Evolutionary conservation across 75 land plant species (phyloP).

Genomic region (Isoetes taiwanensis): DNA sequence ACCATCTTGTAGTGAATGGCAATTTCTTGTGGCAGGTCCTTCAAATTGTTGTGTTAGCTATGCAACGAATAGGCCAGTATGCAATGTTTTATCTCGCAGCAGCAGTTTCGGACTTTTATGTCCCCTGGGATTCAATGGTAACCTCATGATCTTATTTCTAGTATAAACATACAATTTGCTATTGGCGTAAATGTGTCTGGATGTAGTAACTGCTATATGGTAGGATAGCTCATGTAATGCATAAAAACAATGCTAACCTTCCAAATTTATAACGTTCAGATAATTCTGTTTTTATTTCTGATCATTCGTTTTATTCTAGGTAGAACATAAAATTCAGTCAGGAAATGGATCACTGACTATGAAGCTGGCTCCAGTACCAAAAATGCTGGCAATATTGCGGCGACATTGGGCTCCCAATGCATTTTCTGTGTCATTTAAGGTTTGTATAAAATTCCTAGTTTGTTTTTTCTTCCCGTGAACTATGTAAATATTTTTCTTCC

Average conservation of each 20-base stretch:
- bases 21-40: too few relatives aligned
- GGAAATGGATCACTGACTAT: slow-evolving; percentile 65
- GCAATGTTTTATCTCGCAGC: slow-evolving; percentile 95
- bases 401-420: slow-evolving; percentile 70
- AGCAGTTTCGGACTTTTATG: slow-evolving; percentile 94
- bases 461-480: neutral
- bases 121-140: slow-evolving; percentile 94
- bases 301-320: too few relatives aligned
- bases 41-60: slow-evolving; percentile 39
- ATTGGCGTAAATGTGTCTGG: too few relatives aligned
- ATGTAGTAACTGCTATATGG: too few relatives aligned
- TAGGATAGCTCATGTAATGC: too few relatives aligned
- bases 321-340: slow-evolving; percentile 89
- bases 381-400: slow-evolving; percentile 73
- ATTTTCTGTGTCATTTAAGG: slow-evolving; percentile 90
- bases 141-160: too few relatives aligned
- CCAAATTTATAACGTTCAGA: too few relatives aligned
- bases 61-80: slow-evolving; percentile 30
- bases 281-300: too few relatives aligned
- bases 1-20: too few relatives aligned
- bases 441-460: slow-evolving; percentile 8
- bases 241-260: too few relatives aligned
- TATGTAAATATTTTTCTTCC: neutral
- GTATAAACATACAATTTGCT: too few relatives aligned
- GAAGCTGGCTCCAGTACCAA: slow-evolving; percentile 73